Evolutionary conservation across 192 early-diverging fungal species (phyloP).

Genomic region (Anaeromyces robustus): DNA sequence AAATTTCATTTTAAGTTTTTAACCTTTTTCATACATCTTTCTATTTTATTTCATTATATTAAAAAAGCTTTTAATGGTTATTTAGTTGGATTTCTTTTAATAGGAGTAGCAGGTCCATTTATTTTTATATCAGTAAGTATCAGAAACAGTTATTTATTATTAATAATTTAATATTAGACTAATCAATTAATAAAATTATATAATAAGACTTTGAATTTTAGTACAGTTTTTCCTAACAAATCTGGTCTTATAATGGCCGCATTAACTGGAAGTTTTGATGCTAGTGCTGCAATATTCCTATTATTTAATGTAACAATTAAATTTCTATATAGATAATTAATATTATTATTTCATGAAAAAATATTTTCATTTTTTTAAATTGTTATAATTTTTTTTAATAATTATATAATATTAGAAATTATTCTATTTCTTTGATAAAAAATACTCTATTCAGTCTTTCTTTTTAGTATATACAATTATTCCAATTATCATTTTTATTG

Average conservation of each 20-base stretch:
- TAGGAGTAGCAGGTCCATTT: not conserved
- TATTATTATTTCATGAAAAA: too few relatives aligned
- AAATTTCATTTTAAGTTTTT: too few relatives aligned
- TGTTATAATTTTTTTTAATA: too few relatives aligned
- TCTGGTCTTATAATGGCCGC: not conserved
- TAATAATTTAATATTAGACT: too few relatives aligned
- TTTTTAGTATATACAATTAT: not conserved
- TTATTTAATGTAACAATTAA: not conserved
- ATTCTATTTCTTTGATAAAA: not conserved
- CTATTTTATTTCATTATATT: too few relatives aligned
- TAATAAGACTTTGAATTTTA: not conserved
- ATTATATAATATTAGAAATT: not conserved
- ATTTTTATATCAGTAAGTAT: not conserved
- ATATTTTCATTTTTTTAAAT: too few relatives aligned
- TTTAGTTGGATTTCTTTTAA: not conserved
- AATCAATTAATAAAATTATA: too few relatives aligned
- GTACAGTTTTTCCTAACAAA: not conserved
- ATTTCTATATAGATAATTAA: too few relatives aligned
- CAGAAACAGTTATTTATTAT: too few relatives aligned
- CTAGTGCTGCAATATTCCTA: not conserved
- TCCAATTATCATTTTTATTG: not conserved
- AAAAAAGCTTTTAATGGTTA: not conserved
- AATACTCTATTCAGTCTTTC: not conserved
- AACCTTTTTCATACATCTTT: too few relatives aligned
- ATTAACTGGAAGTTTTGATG: not conserved